phyloP scores from a whole-genome alignment of 2,329 filamentous ascomycete species.

The Neopestalotiopsis sp. region DNA sequence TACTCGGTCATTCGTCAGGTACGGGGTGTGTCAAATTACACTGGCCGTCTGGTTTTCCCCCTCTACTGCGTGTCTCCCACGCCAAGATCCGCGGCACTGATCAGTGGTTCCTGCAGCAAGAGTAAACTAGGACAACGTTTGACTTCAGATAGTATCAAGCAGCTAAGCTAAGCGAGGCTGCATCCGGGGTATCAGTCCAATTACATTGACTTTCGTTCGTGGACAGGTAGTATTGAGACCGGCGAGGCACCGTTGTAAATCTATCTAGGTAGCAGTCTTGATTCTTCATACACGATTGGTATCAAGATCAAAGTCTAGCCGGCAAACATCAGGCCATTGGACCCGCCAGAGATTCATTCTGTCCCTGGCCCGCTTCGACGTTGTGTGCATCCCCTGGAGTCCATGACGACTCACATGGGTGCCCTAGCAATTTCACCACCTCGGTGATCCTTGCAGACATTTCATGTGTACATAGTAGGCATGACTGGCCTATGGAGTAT shows the following conservation, averaged over 20 bases:
- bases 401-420: constrained; percentile 2
- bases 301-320: constrained; percentile 7
- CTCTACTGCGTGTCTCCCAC: not conserved
- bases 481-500: not conserved
- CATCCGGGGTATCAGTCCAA: not conserved
- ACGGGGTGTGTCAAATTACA: not conserved
- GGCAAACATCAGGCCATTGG: constrained; percentile 3
- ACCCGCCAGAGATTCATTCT: constrained; percentile 7
- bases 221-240: constrained; percentile 1
- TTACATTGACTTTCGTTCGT: not conserved
- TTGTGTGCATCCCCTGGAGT: not conserved
- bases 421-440: constrained; percentile 8
- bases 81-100: too few species aligned
- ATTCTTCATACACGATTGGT: not conserved
- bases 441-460: not conserved
- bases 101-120: constrained; percentile 3
- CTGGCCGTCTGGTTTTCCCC: not conserved
- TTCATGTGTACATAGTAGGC: not conserved
- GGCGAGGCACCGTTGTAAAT: not conserved
- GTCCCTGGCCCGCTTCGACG: not conserved
- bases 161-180: constrained; percentile 6
- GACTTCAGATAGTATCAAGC: not conserved
- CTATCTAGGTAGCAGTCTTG: not conserved
- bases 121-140: not conserved
- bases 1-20: not conserved